Base-by-base conservation (phyloP, 1,284 basidiomycete species). In the Moesziomyces antarcticus region DNA sequence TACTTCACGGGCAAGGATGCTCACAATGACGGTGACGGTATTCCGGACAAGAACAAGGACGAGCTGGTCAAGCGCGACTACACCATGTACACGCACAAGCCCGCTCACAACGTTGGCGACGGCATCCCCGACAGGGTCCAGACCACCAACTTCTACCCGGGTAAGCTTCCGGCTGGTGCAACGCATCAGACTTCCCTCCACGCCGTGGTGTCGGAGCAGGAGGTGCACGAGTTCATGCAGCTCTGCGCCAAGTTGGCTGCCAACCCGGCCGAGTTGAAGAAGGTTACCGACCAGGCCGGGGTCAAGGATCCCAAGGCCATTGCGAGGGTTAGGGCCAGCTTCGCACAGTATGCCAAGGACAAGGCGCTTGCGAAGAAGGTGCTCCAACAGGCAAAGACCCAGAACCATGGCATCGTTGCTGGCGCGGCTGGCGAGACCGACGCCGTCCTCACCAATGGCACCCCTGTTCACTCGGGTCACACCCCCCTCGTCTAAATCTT, bases 141-240 rank as follows among this genome's bases (percentile, higher is more conserved):
- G 13, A 37, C 35, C 8, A 11, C 11, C 30, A 30, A 10, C 30
- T 30, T 30, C 11, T 30, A 30, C 8, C 30, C 30, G 9, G 30
- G 30, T 11, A 30, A 30, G 30, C 30, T 30, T 30, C 30, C 30
- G 6, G 24, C 24, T 5, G 30, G 30, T 30, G 30, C 30, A 30
- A 30, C 30, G 30, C 8, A 8, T 8, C 9, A 30, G 30, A 11
- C 9, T 10, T 11, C 30, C 30, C 24, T 25, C 5, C 35, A 18
- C 35, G 35, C 13, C 35, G 35, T 16, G 10, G 35, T 37, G 35
- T 37, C 41, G n/a, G 13, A 27, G 11, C 45, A 50, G 2, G 56
- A 65, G 30, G 13, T 57, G 11, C 3, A 24, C 10, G 35, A 51
- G 16, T 61, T 61, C 46, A 56, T 53, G 53, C 3, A 43, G 14